A percentile compares a stretch with the other conserved stretches of the same genome.
Conservation (phyloP, 176 grass and related monocot species). For the Phoenix dactylifera region DNA sequence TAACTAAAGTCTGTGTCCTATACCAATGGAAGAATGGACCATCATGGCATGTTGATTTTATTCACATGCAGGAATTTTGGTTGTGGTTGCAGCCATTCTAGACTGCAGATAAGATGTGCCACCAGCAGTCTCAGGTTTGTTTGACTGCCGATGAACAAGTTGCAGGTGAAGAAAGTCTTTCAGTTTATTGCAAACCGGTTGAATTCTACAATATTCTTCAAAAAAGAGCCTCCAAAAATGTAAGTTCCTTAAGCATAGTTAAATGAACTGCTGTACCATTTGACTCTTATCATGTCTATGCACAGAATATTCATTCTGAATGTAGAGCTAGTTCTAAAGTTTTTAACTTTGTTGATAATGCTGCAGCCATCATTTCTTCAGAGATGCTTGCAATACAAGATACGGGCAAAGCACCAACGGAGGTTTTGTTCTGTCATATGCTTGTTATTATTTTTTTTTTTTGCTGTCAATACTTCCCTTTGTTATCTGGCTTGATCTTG, state of each 20-base stretch:
- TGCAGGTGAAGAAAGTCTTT: conserved; percentile 55
- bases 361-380: conserved; percentile 77
- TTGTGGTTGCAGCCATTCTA: conserved; percentile 33
- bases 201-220: conserved; percentile 53
- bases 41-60: too few species aligned
- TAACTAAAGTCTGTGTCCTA: too few species aligned
- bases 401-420: conserved; percentile 50
- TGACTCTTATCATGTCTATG: too few species aligned
- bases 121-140: conserved; percentile 34
- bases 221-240: conserved; percentile 35
- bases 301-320: too few species aligned
- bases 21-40: too few species aligned
- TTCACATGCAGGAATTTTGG: conserved; percentile 30
- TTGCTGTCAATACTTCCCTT: background rate
- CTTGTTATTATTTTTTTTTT: background rate
- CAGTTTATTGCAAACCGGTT: conserved; percentile 49
- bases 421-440: conserved; percentile 42
- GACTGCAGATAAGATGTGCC: conserved; percentile 47
- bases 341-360: conserved; percentile 11
- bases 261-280: background rate
- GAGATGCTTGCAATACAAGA: conserved; percentile 73
- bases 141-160: conserved; percentile 55
- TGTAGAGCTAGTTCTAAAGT: background rate
- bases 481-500: too few species aligned
- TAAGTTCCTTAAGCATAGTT: conserved; percentile 19